Percentiles rank a stretch among this genome's conserved stretches.
These are phyloP conservation scores for Miscanthus sacchariflorus DNA, from an alignment of 202 grass and related monocot species.

Conservation along the genomic window DNA sequence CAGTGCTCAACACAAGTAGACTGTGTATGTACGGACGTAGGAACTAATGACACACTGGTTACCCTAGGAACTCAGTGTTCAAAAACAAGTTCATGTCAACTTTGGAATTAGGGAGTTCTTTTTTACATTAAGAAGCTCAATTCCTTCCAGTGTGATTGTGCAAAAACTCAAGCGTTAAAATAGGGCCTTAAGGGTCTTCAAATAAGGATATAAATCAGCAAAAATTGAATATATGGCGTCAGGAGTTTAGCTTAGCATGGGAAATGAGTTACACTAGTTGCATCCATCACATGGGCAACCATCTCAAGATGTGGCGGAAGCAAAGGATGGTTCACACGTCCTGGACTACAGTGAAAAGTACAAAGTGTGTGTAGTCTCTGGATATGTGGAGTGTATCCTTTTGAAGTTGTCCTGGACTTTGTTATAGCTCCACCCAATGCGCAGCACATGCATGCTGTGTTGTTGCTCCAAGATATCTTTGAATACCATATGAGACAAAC, in stretches of 20 bases:
- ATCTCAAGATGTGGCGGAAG: conserved; percentile 42
- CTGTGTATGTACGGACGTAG: too few relatives aligned
- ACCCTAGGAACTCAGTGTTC: background rate
- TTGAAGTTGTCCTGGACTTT: conserved; percentile 44
- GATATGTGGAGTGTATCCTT: conserved; percentile 49
- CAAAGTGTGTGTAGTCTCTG: conserved; percentile 30
- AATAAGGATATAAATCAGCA: background rate
- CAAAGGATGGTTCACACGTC: conserved; percentile 47
- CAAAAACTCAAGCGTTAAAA: background rate
- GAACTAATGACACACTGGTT: background rate
- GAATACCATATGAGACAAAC: conserved; percentile 35
- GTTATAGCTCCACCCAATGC: conserved; percentile 50
- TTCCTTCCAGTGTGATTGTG: background rate
- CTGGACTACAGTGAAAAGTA: conserved; percentile 39
- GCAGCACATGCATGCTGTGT: conserved; percentile 50
- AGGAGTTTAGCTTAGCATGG: background rate
- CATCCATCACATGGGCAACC: conserved; percentile 34
- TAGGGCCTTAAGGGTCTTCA: background rate
- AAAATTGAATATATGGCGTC: background rate
- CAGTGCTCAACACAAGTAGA: conserved; percentile 7
- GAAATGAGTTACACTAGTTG: conserved; percentile 28
- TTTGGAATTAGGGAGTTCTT: background rate
- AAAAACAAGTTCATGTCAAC: background rate
- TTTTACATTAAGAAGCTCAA: background rate
- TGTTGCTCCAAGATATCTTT: conserved; percentile 50